These are phyloP conservation scores for Cryptococcus jaspeensis DNA, from an alignment of 1,284 basidiomycete genomes.

Conservation along the genomic window DNA sequence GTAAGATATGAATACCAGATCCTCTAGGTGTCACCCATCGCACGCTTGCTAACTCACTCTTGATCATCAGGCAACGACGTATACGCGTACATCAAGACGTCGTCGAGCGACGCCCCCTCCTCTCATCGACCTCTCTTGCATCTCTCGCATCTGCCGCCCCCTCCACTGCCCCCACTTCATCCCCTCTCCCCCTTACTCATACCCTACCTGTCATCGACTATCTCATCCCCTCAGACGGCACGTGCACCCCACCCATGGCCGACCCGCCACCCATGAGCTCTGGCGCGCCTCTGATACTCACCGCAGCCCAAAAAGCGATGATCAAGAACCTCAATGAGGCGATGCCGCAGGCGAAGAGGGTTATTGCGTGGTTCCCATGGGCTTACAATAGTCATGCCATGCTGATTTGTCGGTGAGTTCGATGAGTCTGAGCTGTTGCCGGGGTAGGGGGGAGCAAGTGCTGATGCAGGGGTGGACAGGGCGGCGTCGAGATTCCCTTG, in stretches of 20 bases:
- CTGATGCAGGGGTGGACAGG: slow-evolving; percentile 4
- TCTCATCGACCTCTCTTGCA: slow-evolving; percentile 3
- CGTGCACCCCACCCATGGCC: slow-evolving; percentile 10
- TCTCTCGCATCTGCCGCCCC: not conserved
- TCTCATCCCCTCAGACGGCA: slow-evolving; percentile 1
- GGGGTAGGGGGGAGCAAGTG: not conserved
- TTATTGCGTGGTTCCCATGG: slow-evolving; percentile 45
- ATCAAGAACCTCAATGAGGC: slow-evolving; percentile 24
- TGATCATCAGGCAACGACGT: slow-evolving; percentile 4
- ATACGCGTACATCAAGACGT: slow-evolving; percentile 6
- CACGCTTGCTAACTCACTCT: not conserved
- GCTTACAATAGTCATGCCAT: slow-evolving; percentile 44
- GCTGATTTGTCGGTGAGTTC: slow-evolving; percentile 38
- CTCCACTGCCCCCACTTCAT: not conserved
- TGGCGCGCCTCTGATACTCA: slow-evolving; percentile 24
- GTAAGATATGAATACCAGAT: slow-evolving; percentile 3
- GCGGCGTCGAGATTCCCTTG: slow-evolving; percentile 27
- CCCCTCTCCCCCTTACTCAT: not conserved
- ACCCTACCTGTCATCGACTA: not conserved
- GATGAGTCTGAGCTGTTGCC: not conserved
- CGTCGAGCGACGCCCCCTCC: slow-evolving; percentile 9
- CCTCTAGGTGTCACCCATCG: not conserved
- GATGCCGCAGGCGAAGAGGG: slow-evolving; percentile 35
- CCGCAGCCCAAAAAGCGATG: slow-evolving; percentile 34
- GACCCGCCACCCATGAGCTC: slow-evolving; percentile 9